A percentile compares a stretch with the other conserved stretches of the same genome.
Conservation (phyloP, 768 basidiomycete genomes). For the Pisolithus marmoratus region DNA sequence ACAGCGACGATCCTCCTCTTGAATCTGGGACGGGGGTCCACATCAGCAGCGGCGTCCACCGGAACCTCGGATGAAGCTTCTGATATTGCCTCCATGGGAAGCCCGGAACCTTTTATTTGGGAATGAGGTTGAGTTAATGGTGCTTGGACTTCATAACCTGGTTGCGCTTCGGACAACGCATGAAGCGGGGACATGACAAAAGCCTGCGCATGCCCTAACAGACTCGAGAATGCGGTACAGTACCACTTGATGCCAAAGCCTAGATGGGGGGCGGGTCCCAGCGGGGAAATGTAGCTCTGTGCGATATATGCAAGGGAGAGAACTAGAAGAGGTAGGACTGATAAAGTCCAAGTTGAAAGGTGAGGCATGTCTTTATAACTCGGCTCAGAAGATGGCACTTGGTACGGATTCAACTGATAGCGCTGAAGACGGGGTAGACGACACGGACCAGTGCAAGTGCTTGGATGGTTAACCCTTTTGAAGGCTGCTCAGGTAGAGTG, state of each 20-base stretch:
- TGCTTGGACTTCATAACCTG: conserved; percentile 5
- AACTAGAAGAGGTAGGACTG: conserved; percentile 20
- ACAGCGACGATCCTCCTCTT: conserved; percentile 70
- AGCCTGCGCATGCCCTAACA: conserved; percentile 22
- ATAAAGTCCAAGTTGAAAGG: conserved; percentile 11
- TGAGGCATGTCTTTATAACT: conserved; percentile 19
- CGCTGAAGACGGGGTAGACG: not conserved
- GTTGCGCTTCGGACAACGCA: conserved; percentile 6
- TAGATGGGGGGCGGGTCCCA: conserved; percentile 28
- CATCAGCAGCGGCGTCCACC: not conserved
- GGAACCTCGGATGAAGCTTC: not conserved
- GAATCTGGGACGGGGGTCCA: conserved; percentile 27
- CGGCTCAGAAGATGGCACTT: not conserved
- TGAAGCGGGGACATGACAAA: conserved; percentile 17
- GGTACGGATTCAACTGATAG: not conserved
- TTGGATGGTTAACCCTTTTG: too few species aligned
- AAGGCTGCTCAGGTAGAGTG: too few species aligned
- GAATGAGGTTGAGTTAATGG: not conserved
- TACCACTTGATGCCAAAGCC: conserved; percentile 18
- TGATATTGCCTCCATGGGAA: not conserved
- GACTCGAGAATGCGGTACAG: conserved; percentile 16
- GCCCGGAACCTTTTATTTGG: conserved; percentile 5
- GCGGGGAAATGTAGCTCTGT: conserved; percentile 26
- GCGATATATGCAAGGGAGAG: conserved; percentile 26
- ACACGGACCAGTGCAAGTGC: too few species aligned